Conservation (phyloP, 140 eudicot genomes). For the Senecio squalidus region DNA sequence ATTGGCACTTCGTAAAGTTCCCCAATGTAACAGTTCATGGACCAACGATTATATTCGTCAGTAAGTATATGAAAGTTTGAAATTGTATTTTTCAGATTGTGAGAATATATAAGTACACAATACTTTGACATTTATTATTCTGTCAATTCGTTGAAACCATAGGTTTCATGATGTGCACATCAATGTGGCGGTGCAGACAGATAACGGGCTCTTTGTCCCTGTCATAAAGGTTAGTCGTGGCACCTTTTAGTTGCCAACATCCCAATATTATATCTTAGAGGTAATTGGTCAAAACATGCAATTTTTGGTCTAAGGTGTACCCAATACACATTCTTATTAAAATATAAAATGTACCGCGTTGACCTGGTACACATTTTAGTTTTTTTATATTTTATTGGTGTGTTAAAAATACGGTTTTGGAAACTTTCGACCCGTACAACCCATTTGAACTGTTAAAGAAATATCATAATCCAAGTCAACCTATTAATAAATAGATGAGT, state of each 20-base stretch:
- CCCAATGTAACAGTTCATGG: slow-evolving; percentile 96
- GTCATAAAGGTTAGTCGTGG: slow-evolving; percentile 59
- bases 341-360: no score
- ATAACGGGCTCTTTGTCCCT: slow-evolving; percentile 90
- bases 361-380: not conserved
- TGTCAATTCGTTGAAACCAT: slow-evolving; percentile 11
- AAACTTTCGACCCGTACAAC: not conserved
- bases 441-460: not conserved
- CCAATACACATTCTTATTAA: no score
- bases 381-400: not conserved
- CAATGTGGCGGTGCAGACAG: slow-evolving; percentile 98
- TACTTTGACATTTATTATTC: slow-evolving; percentile 8
- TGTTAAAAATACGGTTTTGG: not conserved
- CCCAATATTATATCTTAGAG: not conserved
- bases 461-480: not conserved
- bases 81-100: not conserved
- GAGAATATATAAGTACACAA: not conserved
- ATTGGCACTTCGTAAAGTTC: slow-evolving; percentile 96
- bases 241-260: not conserved
- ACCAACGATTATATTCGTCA: slow-evolving; percentile 87
- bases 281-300: not conserved
- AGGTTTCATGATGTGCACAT: slow-evolving; percentile 88
- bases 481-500: not conserved
- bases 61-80: slow-evolving; percentile 43
- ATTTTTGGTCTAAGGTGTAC: not conserved